Conservation (phyloP, 169 alveolate genomes). For the Cryptosporidium muris region DNA sequence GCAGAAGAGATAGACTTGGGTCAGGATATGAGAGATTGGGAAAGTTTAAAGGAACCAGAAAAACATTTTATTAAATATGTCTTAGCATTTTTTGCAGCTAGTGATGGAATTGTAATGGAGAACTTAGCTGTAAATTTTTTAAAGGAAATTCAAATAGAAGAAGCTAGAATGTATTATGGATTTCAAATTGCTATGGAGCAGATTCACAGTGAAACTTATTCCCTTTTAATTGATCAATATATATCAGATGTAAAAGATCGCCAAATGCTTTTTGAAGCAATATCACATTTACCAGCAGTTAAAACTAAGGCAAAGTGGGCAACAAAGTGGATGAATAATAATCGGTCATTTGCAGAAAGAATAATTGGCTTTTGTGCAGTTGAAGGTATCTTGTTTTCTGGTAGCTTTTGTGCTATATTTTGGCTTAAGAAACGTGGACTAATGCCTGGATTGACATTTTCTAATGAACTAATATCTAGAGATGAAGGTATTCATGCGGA, state of each 20-base stretch:
- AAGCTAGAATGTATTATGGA: constrained; percentile 96
- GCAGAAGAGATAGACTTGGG: constrained; percentile 97
- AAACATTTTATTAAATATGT: constrained; percentile 94
- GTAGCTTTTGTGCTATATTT: constrained; percentile 97
- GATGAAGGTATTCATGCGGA: constrained; percentile 99
- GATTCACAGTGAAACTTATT: constrained; percentile 97
- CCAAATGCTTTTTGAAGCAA: constrained; percentile 92
- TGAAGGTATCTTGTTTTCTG: constrained; percentile 98
- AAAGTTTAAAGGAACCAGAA: constrained; percentile 86
- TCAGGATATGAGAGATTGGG: constrained; percentile 95
- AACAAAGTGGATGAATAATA: constrained; percentile 94
- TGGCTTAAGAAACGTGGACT: constrained; percentile 98
- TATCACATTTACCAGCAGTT: constrained; percentile 91
- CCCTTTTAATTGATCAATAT: constrained; percentile 86
- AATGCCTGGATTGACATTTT: constrained; percentile 95
- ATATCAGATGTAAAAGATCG: constrained; percentile 92
- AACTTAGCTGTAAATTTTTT: constrained; percentile 94
- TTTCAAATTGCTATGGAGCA: constrained; percentile 98
- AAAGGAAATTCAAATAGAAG: constrained; percentile 95
- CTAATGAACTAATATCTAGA: constrained; percentile 96
- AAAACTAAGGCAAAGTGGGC: constrained; percentile 97
- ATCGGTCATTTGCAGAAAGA: constrained; percentile 94
- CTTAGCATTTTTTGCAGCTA: constrained; percentile 97
- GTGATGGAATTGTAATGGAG: constrained; percentile 99
- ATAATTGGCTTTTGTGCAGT: constrained; percentile 88